Evolutionary conservation across 1,139 yeast genomes (phyloP).

Genomic region (Candida pseudoviswanathii): DNA sequence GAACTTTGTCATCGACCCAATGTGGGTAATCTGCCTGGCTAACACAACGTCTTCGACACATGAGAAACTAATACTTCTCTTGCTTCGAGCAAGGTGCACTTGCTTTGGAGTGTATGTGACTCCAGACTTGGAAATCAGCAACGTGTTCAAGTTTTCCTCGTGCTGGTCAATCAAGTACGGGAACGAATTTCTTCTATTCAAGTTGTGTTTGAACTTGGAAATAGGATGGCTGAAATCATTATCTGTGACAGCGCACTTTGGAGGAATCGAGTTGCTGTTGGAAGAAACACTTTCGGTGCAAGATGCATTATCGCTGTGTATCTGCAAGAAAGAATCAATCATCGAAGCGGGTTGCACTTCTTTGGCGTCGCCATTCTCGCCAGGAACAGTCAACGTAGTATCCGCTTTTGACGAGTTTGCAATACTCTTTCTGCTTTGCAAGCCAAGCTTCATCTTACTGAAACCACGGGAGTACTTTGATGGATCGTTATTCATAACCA

Average conservation of each 20-base stretch:
- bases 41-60: conserved; percentile 33
- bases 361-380: conserved; percentile 3
- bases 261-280: conserved; percentile 3
- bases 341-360: conserved; percentile 16
- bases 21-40: conserved; percentile 10
- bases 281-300: conserved; percentile 12
- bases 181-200: conserved; percentile 48
- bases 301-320: conserved; percentile 17
- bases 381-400: conserved; percentile 7
- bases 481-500: conserved; percentile 21
- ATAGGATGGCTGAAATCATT: conserved; percentile 12
- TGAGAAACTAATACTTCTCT: conserved; percentile 46
- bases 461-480: conserved; percentile 39
- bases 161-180: conserved; percentile 30
- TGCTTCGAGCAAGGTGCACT: conserved; percentile 7
- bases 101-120: not conserved
- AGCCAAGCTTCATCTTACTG: conserved; percentile 39
- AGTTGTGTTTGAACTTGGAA: conserved; percentile 21
- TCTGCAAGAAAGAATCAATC: conserved; percentile 26
- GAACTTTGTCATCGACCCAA: conserved; percentile 28
- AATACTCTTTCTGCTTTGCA: conserved; percentile 24
- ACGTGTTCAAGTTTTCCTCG: conserved; percentile 24
- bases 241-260: conserved; percentile 5
- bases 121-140: conserved; percentile 19
- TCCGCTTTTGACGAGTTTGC: conserved; percentile 1